Conservation (phyloP, 176 grass and related monocot species). For the Rhynchospora tenuis region DNA sequence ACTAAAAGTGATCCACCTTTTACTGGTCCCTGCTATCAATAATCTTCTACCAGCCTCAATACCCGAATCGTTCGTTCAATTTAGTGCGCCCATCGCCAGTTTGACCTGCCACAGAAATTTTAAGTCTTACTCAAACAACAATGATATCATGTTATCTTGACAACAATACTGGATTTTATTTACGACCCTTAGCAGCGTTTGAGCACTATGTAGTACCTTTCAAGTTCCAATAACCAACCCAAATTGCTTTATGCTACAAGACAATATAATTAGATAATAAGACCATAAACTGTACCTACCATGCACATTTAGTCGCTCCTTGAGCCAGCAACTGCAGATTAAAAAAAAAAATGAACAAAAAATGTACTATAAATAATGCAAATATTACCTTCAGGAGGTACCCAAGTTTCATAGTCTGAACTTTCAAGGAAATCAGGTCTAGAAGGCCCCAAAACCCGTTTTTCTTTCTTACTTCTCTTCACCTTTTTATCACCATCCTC, state of each 20-base stretch:
- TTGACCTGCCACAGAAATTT: conserved; percentile 59
- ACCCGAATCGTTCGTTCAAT: conserved; percentile 86
- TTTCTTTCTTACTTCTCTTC: conserved; percentile 56
- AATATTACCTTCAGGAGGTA: conserved; percentile 84
- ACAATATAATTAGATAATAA: conserved; percentile 6
- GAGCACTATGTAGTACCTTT: background rate
- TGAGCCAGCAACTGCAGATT: background rate
- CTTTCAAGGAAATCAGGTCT: conserved; percentile 75
- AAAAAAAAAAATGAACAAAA: background rate
- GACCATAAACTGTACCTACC: background rate
- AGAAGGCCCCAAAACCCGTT: conserved; percentile 63
- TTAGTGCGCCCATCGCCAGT: conserved; percentile 92
- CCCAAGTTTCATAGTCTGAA: conserved; percentile 70
- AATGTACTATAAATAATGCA: background rate
- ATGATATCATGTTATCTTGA: background rate
- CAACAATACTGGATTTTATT: background rate
- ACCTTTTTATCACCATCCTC: conserved; percentile 33
- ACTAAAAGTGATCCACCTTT: background rate
- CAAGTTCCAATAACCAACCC: background rate
- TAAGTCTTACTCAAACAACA: conserved; percentile 2
- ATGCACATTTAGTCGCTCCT: background rate
- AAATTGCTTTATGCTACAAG: background rate
- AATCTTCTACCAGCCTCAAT: conserved; percentile 31
- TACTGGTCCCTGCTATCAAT: background rate
- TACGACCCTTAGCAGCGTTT: background rate